A percentile compares a stretch with the other conserved stretches of the same genome.
Conservation (phyloP, 371 early-diverging fungal species). For the Syncephalastrum contaminatum region DNA sequence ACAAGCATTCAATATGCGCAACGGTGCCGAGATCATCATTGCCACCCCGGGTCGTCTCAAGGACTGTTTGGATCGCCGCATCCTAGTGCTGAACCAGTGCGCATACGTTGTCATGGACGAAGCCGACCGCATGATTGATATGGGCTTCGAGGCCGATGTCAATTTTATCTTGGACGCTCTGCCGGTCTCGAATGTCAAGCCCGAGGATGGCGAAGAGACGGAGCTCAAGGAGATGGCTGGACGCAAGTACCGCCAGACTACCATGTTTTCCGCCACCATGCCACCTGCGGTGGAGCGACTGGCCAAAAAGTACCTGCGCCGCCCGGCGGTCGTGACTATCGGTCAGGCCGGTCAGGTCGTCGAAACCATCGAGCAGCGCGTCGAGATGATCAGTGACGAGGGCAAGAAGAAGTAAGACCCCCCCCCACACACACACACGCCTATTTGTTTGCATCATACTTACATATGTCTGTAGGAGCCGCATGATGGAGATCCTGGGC, state of each 20-base stretch:
- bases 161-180: slow-evolving; percentile 92
- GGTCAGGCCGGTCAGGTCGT: slow-evolving; percentile 97
- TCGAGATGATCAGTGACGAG: slow-evolving; percentile 91
- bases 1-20: slow-evolving; percentile 81
- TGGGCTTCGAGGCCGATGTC: slow-evolving; percentile 96
- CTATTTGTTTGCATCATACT: neutral
- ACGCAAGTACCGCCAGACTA: slow-evolving; percentile 90
- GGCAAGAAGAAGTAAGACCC: slow-evolving; percentile 79
- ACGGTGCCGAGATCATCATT: slow-evolving; percentile 94
- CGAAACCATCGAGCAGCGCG: slow-evolving; percentile 91
- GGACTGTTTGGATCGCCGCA: slow-evolving; percentile 83
- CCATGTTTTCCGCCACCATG: slow-evolving; percentile 99
- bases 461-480: slow-evolving; percentile 44
- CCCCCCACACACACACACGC: too few relatives aligned
- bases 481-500: slow-evolving; percentile 75
- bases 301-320: slow-evolving; percentile 88
- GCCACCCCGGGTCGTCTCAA: slow-evolving; percentile 97
- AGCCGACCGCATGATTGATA: slow-evolving; percentile 98
- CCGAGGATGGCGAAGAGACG: slow-evolving; percentile 77
- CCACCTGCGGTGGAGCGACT: slow-evolving; percentile 93
- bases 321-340: slow-evolving; percentile 96
- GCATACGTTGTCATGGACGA: slow-evolving; percentile 96
- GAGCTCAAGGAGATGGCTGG: slow-evolving; percentile 38
- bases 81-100: slow-evolving; percentile 83
- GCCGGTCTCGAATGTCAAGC: slow-evolving; percentile 87